Evolutionary conservation across 2,329 filamentous ascomycete genomes (phyloP).

Genomic region (Exutisphaerella laricina): DNA sequence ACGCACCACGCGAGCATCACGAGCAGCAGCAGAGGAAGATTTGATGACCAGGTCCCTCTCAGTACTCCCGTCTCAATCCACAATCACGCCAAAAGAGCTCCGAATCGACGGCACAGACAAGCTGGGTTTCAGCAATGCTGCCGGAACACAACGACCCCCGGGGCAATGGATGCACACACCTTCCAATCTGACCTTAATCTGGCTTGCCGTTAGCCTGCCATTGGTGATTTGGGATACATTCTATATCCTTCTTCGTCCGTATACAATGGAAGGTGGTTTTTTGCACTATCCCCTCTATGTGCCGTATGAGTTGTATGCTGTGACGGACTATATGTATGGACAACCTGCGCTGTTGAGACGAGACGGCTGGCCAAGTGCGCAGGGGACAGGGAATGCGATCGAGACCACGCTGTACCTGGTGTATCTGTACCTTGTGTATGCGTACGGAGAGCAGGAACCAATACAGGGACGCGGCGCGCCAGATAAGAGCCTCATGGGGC

Average conservation of each 20-base stretch:
- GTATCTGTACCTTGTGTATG: conserved; percentile 54
- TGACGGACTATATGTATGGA: conserved; percentile 76
- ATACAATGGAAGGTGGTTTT: conserved; percentile 71
- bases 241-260: conserved; percentile 74
- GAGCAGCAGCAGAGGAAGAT: conserved; percentile 8
- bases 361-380: conserved; percentile 73
- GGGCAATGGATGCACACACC: conserved; percentile 61
- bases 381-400: conserved; percentile 62
- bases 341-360: conserved; percentile 61
- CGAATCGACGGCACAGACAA: conserved; percentile 20
- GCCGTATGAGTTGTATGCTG: conserved; percentile 75
- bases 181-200: conserved; percentile 56
- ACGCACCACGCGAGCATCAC: conserved; percentile 19
- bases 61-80: not conserved
- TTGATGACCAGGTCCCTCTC: not conserved
- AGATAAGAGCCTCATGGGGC: conserved; percentile 38
- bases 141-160: too few relatives aligned
- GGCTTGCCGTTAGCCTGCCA: conserved; percentile 69
- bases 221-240: conserved; percentile 75
- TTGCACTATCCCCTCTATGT: conserved; percentile 67
- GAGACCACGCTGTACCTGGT: conserved; percentile 61
- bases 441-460: conserved; percentile 36
- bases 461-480: conserved; percentile 36
- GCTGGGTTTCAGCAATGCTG: conserved; percentile 4
- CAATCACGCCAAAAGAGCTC: conserved; percentile 33